Conservation (phyloP, 257 asterid genomes). For the Gynochthodes officinalis region DNA sequence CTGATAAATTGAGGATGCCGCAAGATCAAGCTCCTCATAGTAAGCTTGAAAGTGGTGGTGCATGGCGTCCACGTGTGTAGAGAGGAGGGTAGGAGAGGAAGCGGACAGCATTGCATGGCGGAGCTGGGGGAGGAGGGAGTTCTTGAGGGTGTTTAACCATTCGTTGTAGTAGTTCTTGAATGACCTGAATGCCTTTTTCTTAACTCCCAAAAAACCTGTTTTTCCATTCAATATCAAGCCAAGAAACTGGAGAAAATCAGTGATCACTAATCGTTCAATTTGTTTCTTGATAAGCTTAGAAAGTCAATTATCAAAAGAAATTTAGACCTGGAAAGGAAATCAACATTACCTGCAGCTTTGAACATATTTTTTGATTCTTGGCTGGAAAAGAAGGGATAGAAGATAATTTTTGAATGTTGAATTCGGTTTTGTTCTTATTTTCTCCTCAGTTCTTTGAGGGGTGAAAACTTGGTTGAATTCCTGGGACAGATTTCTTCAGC, state of each 20-base stretch:
- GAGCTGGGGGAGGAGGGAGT: conserved; percentile 75
- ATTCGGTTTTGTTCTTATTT: too few species aligned
- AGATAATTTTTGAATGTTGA: too few species aligned
- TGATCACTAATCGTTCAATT: not conserved
- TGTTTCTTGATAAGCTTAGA: conserved; percentile 2
- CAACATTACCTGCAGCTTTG: conserved; percentile 18
- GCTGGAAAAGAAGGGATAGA: not conserved
- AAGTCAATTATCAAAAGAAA: too few species aligned
- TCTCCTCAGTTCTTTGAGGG: too few species aligned
- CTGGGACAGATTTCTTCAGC: not conserved
- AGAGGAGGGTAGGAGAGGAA: conserved; percentile 53
- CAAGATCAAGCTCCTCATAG: conserved; percentile 65
- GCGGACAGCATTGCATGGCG: conserved; percentile 51
- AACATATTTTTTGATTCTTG: conserved; percentile 25
- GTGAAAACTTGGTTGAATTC: not conserved
- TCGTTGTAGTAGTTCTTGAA: conserved; percentile 55
- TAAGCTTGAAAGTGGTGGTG: conserved; percentile 70
- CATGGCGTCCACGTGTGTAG: conserved; percentile 57
- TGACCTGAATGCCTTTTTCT: conserved; percentile 52
- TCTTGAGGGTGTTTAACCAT: conserved; percentile 58
- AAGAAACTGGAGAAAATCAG: not conserved
- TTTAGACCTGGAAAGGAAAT: conserved; percentile 4
- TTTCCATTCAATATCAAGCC: conserved; percentile 4
- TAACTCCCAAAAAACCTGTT: conserved; percentile 45
- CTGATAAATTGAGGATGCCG: conserved; percentile 43